These are phyloP conservation scores for Auricularia sp. DNA, from an alignment of 768 basidiomycete genomes.

Conservation along the genomic window DNA sequence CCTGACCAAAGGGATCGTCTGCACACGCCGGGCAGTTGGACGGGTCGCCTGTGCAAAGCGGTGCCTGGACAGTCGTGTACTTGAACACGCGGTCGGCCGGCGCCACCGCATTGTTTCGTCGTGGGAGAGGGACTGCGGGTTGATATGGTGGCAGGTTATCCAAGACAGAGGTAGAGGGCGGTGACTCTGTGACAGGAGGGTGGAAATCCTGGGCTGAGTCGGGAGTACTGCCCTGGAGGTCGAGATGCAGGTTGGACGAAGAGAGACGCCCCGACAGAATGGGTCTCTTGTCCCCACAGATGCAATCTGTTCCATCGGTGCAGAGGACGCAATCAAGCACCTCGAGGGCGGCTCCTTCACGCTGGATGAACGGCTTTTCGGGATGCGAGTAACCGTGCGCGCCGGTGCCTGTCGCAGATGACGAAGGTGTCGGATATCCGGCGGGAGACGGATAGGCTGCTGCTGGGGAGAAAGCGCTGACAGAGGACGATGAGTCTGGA, in stretches of 20 bases:
- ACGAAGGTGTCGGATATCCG: background rate
- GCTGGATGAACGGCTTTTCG: background rate
- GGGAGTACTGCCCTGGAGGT: background rate
- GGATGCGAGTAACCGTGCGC: background rate
- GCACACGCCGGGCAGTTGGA: constrained; percentile 77
- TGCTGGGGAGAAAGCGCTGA: constrained; percentile 16
- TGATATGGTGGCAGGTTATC: constrained; percentile 74
- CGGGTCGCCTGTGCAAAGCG: constrained; percentile 71
- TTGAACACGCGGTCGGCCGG: background rate
- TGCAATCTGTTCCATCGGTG: constrained; percentile 54
- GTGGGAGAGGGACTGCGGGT: constrained; percentile 71
- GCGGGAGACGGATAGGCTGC: background rate
- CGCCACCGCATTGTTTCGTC: constrained; percentile 24
- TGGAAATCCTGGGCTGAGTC: background rate
- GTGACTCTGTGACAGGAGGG: constrained; percentile 5
- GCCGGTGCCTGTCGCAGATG: background rate
- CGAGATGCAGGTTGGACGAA: constrained; percentile 9
- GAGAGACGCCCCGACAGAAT: constrained; percentile 3
- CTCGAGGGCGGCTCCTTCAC: constrained; percentile 20
- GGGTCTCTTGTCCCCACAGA: constrained; percentile 48
- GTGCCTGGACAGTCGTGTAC: constrained; percentile 2
- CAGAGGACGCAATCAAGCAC: constrained; percentile 69
- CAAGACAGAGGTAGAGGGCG: constrained; percentile 41
- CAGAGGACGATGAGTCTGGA: constrained; percentile 41
- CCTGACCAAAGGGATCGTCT: constrained; percentile 77